phyloP scores from a whole-genome alignment of 2,329 filamentous ascomycete species.

The Neonectria magnoliae region DNA sequence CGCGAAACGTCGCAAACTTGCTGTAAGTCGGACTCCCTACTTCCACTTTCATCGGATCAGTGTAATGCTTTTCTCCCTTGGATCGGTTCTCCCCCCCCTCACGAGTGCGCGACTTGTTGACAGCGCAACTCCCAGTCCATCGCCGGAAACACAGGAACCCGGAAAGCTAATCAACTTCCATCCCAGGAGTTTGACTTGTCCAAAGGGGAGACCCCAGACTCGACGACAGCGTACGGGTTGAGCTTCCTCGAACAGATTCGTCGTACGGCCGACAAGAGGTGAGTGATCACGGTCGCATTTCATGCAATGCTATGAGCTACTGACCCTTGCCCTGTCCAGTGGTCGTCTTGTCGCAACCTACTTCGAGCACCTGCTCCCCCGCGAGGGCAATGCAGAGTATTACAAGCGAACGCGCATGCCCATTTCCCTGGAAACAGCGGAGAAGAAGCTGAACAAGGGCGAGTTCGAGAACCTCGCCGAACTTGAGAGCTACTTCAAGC shows the following conservation, averaged over 20 bases:
- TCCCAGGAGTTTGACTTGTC: conserved; percentile 57
- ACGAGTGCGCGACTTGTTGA: conserved; percentile 18
- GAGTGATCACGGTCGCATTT: conserved; percentile 44
- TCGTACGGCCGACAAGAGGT: conserved; percentile 84
- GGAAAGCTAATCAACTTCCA: conserved; percentile 21
- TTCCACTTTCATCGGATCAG: conserved; percentile 1
- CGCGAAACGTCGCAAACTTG: conserved; percentile 64
- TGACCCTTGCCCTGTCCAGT: conserved; percentile 52
- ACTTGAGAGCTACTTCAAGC: conserved; percentile 86
- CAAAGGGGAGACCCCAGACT: conserved; percentile 70
- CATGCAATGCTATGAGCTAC: conserved; percentile 18
- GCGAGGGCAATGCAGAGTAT: conserved; percentile 75
- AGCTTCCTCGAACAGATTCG: conserved; percentile 80
- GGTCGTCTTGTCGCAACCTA: conserved; percentile 78
- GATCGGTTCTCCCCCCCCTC: not conserved
- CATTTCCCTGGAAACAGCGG: conserved; percentile 80
- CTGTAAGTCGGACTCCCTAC: conserved; percentile 55
- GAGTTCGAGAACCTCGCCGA: conserved; percentile 77
- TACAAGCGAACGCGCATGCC: conserved; percentile 82
- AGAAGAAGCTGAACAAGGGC: conserved; percentile 75
- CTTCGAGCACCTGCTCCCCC: conserved; percentile 77
- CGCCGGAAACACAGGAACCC: not conserved
- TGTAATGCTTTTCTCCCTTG: not conserved
- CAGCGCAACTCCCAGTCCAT: not conserved
- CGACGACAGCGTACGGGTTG: conserved; percentile 76